These are phyloP conservation scores for Penicillium brasilianum DNA, from an alignment of 2,329 filamentous ascomycete genomes.

Conservation along the genomic window DNA sequence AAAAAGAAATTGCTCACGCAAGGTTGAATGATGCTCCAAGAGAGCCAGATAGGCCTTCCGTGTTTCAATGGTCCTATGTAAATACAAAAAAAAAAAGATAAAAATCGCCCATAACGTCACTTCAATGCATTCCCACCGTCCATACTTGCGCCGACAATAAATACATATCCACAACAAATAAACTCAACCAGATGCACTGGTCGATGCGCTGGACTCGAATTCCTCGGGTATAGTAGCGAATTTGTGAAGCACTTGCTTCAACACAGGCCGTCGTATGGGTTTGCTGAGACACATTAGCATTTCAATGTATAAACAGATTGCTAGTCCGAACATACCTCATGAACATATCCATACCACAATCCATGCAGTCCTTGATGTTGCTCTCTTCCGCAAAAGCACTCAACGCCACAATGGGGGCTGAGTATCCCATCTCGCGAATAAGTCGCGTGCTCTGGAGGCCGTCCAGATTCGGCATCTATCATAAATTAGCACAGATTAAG, in stretches of 20 bases:
- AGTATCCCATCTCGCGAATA: conserved; percentile 85
- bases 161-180: background rate
- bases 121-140: background rate
- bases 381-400: conserved; percentile 90
- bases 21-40: background rate
- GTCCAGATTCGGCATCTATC: conserved; percentile 85
- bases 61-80: background rate
- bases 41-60: background rate
- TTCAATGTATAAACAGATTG: background rate
- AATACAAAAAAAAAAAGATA: background rate
- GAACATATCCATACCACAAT: conserved; percentile 92
- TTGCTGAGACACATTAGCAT: conserved; percentile 45
- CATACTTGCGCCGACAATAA: background rate
- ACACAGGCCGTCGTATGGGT: conserved; percentile 77
- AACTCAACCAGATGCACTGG: conserved; percentile 14
- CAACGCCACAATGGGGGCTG: conserved; percentile 84
- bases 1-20: background rate
- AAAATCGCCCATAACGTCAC: background rate
- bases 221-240: conserved; percentile 81
- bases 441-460: conserved; percentile 83
- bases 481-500: conserved; percentile 4
- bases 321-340: conserved; percentile 51
- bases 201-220: conserved; percentile 24
- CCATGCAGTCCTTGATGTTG: conserved; percentile 84
- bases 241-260: conserved; percentile 83